phyloP scores from a whole-genome alignment of 2,329 filamentous ascomycete species.

The Clonostachys solani region DNA sequence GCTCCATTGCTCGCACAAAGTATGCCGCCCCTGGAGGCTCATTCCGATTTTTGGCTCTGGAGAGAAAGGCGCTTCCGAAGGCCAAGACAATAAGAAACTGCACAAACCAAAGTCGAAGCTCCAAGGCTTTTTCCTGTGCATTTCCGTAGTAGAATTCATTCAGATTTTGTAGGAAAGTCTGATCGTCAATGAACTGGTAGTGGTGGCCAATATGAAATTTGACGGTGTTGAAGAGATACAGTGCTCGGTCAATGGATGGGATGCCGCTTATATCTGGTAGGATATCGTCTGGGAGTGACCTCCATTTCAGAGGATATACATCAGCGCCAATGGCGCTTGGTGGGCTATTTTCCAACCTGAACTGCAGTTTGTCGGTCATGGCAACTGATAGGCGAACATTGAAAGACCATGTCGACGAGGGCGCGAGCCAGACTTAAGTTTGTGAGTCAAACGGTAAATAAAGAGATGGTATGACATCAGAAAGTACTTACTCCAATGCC shows the following conservation, averaged over 20 bases:
- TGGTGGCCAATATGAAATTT: constrained; percentile 30
- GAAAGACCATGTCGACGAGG: constrained; percentile 26
- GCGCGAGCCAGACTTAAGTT: constrained; percentile 19
- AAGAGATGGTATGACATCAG: neutral
- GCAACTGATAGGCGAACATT: constrained; percentile 21
- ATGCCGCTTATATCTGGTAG: constrained; percentile 21
- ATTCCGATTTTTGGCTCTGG: constrained; percentile 13
- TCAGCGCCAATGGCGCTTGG: constrained; percentile 16
- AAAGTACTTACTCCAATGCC: constrained; percentile 26
- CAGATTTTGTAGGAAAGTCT: constrained; percentile 17
- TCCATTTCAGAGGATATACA: constrained; percentile 19
- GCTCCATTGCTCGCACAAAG: constrained; percentile 24
- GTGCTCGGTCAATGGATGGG: constrained; percentile 24
- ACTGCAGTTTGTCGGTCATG: constrained; percentile 19
- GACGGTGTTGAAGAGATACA: constrained; percentile 25
- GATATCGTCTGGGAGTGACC: constrained; percentile 6
- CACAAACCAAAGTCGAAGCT: constrained; percentile 16
- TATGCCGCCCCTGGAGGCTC: constrained; percentile 21
- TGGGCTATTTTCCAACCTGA: constrained; percentile 10
- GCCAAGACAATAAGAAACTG: constrained; percentile 16
- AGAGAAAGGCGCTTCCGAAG: constrained; percentile 12
- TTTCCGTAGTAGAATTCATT: constrained; percentile 16
- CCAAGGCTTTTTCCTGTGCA: constrained; percentile 7
- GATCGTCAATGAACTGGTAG: constrained; percentile 27
- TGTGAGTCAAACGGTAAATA: neutral